Evolutionary conservation across 2,329 filamentous ascomycete genomes (phyloP), one percentile per base, ranked within the genome.

Genomic region (Juglanconis oblonga): DNA sequence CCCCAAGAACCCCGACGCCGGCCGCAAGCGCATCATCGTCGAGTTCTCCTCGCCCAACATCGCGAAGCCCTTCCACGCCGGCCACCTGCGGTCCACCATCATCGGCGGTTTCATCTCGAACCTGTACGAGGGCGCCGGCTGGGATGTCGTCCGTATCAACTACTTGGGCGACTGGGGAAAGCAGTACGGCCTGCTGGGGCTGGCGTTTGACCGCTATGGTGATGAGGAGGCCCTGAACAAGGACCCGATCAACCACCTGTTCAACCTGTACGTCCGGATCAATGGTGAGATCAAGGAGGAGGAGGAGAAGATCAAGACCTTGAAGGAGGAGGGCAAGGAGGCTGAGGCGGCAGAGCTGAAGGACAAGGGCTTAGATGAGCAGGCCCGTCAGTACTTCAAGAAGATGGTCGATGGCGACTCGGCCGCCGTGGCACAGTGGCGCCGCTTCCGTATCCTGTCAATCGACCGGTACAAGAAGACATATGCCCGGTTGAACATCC

Each of bases 31-130:
- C 62, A 82, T 86, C 45, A 84, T 95, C 55, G 83, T 95, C 67
- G 91, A 95, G 70, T 95, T 94, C 74, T 92, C 88, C 7, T 92
- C 89, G 7, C 91, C 91, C 54, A 95, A 95, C 72, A 92, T 95
- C 62, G 91, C 91, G 50, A 94, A 94, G 76, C 90, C 89, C 31
- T 92, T 92, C 78, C 89, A 92, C 70, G 89, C 89, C 44, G 88
- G 89, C 11, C 89, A 93, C 73, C 77, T 92, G 67, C 82, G 90
- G 69, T 89, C 86, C 67, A 93, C 89, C 42, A 92, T 92, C 70
- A 92, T 92, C 62, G 89, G 89, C 52, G 88, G 88, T 44, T 92
- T 92, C 76, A 78, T 92, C 45, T 79, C 87, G 29, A 91, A 91
- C 70, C 75, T 92, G 17, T 89, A 91, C 71, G 81, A 88, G 67